phyloP scores from a whole-genome alignment of 805 yeast species.

The Saccharomyces jurei region DNA sequence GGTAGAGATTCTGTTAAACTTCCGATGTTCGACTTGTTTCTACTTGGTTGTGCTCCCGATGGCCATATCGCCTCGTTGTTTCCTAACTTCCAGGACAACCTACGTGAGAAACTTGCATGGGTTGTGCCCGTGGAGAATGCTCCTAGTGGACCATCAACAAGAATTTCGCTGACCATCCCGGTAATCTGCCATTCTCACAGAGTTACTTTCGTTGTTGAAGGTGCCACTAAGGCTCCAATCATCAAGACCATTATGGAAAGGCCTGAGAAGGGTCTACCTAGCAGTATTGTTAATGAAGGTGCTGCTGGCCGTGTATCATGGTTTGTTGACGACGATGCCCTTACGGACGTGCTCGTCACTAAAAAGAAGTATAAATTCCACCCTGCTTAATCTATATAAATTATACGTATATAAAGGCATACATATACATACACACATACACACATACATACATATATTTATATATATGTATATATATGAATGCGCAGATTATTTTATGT shows the following conservation, averaged over 20 bases:
- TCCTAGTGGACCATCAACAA: conserved; percentile 72
- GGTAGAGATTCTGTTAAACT: conserved; percentile 86
- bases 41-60: conserved; percentile 94
- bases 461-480: neutral
- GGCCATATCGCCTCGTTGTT: conserved; percentile 91
- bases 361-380: conserved; percentile 19
- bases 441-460: too few species aligned
- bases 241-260: conserved; percentile 86
- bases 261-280: conserved; percentile 90
- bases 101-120: conserved; percentile 88
- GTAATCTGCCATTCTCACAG: conserved; percentile 87
- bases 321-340: conserved; percentile 92
- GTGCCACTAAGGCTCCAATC: conserved; percentile 87
- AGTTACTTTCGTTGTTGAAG: conserved; percentile 90
- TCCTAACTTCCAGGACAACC: conserved; percentile 71
- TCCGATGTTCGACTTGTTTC: conserved; percentile 80
- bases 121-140: conserved; percentile 84
- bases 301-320: conserved; percentile 91
- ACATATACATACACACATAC: too few species aligned
- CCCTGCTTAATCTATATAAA: neutral
- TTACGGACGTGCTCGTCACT: conserved; percentile 54
- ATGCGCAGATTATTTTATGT: neutral
- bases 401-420: neutral
- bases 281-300: conserved; percentile 82
- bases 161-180: conserved; percentile 85